Evolutionary conservation across 2,329 filamentous ascomycete genomes (phyloP), one percentile per base, ranked within the genome.

Genomic region (Phyllosticta citribraziliensis): DNA sequence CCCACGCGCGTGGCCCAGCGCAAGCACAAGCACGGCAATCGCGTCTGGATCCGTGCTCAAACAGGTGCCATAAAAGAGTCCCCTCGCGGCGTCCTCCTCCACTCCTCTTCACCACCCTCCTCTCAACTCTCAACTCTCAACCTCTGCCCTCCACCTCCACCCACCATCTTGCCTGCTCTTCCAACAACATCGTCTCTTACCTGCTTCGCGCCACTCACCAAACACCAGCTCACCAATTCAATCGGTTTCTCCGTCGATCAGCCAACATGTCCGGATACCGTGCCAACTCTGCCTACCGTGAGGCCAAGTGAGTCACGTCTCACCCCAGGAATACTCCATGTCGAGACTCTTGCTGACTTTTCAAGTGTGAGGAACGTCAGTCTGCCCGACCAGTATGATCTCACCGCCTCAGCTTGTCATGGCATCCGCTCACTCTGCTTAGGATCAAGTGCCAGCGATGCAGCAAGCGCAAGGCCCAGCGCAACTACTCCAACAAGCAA

Each of bases 371-470:
- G 3, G 19, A 57, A 61, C 55, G 9, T 57, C n/a, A 27, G 22
- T 20, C 54, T 62, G 22, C 60, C 62, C 1, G 59, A 62, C 11
- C 53, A 62, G 56, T 62, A 54, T 25, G 61, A n/a, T 52, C 27
- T 6, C 2, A 8, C n/a, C 22, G 24, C 17, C 17, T 35, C 11
- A 47, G n/a, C 35, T 19, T 22, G 6, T 57, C 33, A 12, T 27
- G 19, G 27, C 5, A 3, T 17, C 5, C 33, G 33, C 55, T 55
- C 4, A 62, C 27, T 8, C 5, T 51, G 5, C 33, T 33, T 12
- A 80, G 77, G 62, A 71, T 81, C 64, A 75, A 75, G 58, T 83
- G 81, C 67, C 68, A 68, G 14, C 72, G 73, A 10, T 83, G 81
- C 69, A 67, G 69, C 25, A 78, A 76, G 60, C 74, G 70, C 51